phyloP scores from a whole-genome alignment of 306 rosid species.

The Vigna unguiculata region DNA sequence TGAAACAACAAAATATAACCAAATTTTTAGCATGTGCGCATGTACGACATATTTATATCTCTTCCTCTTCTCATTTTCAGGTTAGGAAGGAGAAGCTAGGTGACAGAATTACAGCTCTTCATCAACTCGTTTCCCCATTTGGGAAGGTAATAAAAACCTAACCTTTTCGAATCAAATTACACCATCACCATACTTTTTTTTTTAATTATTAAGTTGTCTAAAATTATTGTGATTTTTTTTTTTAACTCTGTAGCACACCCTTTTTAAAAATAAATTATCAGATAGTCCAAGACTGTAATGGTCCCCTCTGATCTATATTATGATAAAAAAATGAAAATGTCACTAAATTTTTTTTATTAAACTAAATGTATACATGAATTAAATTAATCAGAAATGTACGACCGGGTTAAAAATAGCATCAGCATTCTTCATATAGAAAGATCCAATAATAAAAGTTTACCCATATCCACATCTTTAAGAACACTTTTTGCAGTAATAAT shows the following conservation, averaged over 20 bases:
- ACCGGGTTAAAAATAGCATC: not conserved
- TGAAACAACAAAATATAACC: conserved; percentile 48
- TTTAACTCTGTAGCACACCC: not conserved
- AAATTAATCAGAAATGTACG: not conserved
- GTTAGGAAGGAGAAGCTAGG: conserved; percentile 99
- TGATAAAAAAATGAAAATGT: too few species aligned
- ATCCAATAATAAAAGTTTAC: conserved; percentile 29
- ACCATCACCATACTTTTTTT: too few species aligned
- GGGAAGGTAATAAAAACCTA: conserved; percentile 75
- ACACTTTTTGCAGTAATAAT: not conserved
- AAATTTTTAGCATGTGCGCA: conserved; percentile 52
- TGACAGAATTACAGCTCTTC: conserved; percentile 97
- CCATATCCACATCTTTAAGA: not conserved
- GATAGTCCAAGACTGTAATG: not conserved
- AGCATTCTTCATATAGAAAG: conserved; percentile 9
- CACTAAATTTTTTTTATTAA: too few species aligned
- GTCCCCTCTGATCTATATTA: not conserved
- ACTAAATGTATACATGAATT: not conserved
- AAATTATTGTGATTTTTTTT: too few species aligned
- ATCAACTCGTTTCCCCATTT: conserved; percentile 98
- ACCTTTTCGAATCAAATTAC: conserved; percentile 26
- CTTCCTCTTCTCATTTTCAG: conserved; percentile 56
- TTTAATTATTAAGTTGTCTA: too few species aligned
- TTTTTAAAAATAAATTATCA: not conserved
- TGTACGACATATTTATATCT: conserved; percentile 38